Conservation (phyloP, 208 protist genomes). For the Leishmania tarentolae region DNA sequence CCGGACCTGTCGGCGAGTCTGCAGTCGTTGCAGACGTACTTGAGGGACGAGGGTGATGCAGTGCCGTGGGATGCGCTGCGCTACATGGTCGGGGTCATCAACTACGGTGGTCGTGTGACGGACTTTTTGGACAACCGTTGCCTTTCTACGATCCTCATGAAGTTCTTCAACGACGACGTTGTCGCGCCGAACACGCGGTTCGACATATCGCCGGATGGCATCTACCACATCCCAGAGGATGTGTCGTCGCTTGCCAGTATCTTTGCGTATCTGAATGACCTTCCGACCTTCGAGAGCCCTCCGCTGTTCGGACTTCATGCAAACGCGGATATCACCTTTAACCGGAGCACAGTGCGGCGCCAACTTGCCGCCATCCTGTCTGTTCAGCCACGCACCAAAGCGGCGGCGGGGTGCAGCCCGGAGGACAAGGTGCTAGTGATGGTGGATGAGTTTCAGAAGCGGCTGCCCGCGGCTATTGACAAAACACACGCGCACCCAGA, state of each 20-base stretch:
- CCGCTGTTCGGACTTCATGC: conserved; percentile 96
- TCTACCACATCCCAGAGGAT: conserved; percentile 87
- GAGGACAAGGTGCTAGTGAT: conserved; percentile 86
- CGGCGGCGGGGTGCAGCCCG: conserved; percentile 28
- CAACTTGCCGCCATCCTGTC: conserved; percentile 89
- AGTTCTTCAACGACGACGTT: conserved; percentile 81
- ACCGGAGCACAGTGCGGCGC: conserved; percentile 83
- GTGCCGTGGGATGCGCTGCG: conserved; percentile 88
- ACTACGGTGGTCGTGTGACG: conserved; percentile 96
- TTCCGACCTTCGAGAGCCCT: conserved; percentile 93
- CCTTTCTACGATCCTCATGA: conserved; percentile 70
- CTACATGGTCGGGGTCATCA: conserved; percentile 95
- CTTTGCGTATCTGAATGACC: conserved; percentile 73
- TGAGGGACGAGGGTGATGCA: conserved; percentile 51
- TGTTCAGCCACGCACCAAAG: conserved; percentile 90
- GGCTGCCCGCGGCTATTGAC: conserved; percentile 85
- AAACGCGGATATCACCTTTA: conserved; percentile 95
- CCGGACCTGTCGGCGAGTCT: conserved; percentile 91
- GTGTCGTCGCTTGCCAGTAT: conserved; percentile 64
- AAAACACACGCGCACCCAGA: conserved; percentile 73
- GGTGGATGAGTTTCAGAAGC: conserved; percentile 76
- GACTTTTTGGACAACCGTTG: conserved; percentile 92
- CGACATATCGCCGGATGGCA: conserved; percentile 80
- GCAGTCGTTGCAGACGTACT: conserved; percentile 79
- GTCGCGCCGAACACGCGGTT: conserved; percentile 55